Base-by-base conservation (phyloP, 2,329 filamentous ascomycete genomes). In the Grosmannia huntii region DNA sequence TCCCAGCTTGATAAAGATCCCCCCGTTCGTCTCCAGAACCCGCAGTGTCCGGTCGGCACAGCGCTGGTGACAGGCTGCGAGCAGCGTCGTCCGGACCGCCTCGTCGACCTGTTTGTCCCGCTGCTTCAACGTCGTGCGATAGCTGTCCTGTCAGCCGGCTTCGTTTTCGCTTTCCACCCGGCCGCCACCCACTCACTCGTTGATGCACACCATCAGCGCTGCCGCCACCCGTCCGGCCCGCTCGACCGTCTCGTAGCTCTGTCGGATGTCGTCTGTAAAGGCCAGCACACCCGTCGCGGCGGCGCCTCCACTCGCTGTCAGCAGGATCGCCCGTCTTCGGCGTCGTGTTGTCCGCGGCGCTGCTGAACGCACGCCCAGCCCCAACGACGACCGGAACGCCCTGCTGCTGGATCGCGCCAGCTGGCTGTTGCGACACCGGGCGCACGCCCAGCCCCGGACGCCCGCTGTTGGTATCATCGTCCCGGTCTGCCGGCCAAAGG, bases 1-100 rank as follows among this genome's bases (percentile, higher is more conserved):
- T 9, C 94, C 94, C 46, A 99, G 76, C 73, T 99, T 99, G 70
- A 99, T 97, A 66, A 97, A 99, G 62, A 99, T 96, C 31, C 92
- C 95, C 28, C 95, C 94, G 71, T 96, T 97, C 76, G 89, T 90
- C 77, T 99, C 94, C 63, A 97, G 75, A 1, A 95, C 91, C 59
- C 79, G 81, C 49, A 97, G 75, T 1, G 94, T 96, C 61, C 94
- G 83, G 66, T 90, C 81, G 33, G 94, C 94, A 73, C 94, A 99
- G 71, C 94, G 82, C 69, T 95, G 87, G 72, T 99, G 94, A 68
- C 94, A 97, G 62, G 85, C 84, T 64, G 83, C 87, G 56, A 99
- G 75, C 44, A 86, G 71, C n/a, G 72, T 76, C n/a, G 81, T 75
- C 67, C 83, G 82, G 69, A 5, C 89, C 82, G 56, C 82, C 78